These are phyloP conservation scores for Casuarina glauca DNA, from an alignment of 306 rosid genomes.

Conservation along the genomic window DNA sequence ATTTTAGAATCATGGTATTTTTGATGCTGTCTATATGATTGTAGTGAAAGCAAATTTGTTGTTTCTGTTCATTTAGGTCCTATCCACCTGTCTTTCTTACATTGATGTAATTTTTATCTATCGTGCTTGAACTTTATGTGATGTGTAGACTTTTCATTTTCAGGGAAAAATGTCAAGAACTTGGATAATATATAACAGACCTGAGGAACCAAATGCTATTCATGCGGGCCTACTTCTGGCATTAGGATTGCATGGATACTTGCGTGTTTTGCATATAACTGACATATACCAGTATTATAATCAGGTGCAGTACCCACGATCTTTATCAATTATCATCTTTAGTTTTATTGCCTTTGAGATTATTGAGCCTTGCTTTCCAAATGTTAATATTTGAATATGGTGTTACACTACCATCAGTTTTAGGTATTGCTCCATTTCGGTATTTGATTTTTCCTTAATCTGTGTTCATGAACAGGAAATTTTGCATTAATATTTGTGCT, in stretches of 20 bases:
- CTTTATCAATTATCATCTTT: constrained; percentile 14
- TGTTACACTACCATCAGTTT: neutral
- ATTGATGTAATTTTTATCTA: too few relatives aligned
- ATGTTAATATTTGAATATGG: neutral
- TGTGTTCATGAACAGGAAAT: neutral
- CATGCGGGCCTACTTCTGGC: constrained; percentile 98
- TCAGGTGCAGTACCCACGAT: constrained; percentile 52
- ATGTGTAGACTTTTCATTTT: constrained; percentile 35
- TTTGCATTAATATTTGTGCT: neutral
- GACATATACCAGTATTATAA: constrained; percentile 85
- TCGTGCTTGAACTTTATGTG: constrained; percentile 18
- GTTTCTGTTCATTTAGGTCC: constrained; percentile 1
- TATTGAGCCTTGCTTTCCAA: neutral
- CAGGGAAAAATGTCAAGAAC: constrained; percentile 99
- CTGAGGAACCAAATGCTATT: constrained; percentile 83
- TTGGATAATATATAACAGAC: constrained; percentile 85
- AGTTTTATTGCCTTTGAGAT: constrained; percentile 10
- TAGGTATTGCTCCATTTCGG: neutral
- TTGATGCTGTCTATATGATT: neutral
- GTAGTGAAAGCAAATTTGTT: neutral
- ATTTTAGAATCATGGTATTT: neutral
- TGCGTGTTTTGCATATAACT: constrained; percentile 67
- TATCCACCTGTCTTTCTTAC: neutral
- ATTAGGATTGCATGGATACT: constrained; percentile 86
- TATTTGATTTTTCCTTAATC: neutral